Evolutionary conservation across 2,329 filamentous ascomycete genomes (phyloP), one percentile per base, ranked within the genome.

Genomic region (Arthrobotrys megalospora): DNA sequence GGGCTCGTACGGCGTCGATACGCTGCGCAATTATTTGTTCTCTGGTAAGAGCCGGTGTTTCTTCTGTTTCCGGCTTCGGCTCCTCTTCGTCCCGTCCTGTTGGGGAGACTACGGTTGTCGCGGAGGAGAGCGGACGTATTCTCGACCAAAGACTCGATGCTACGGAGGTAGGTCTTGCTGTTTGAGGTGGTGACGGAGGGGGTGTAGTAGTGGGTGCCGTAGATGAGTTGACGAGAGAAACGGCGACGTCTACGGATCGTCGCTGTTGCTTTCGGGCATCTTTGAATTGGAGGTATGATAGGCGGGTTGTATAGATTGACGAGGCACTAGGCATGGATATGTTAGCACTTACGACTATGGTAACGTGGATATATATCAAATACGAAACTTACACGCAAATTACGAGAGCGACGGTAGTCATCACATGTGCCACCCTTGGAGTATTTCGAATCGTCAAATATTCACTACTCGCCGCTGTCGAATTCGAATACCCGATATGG

Each of bases 1-100:
- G 72, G 6, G 64, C 65, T 12, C 36, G 19, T 2, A 45, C 38
- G 43, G 64, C 65, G 8, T 48, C 64, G 0, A 76, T 38, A 10
- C 47, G 19, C 8, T 64, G 32, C 16, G 53, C 32, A 21, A 68
- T 64, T 19, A 47, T 47, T 16, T 69, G 38, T 21, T 76, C 64
- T 43, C 64, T 53, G 8, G 64, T 53, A n/a, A 55, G 58, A 0
- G 41, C 58, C 43, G 45, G 10, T 8, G 21, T 47, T 34, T 43
- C 34, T 11, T 12, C 14, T 19, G 14, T n/a, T 21, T 58, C 45
- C 16, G 62, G 62, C 16, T 50, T 50, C 16, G 62, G 41, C 28
- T 52, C 45, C n/a, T 50, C 45, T 32, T 43, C 16, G 8, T 34
- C 32, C 28, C n/a, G 24, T 19, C 32, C 34, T 58, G 52, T 19